Base-by-base conservation (phyloP, 2,329 filamentous ascomycete species). In the Keithomyces neogunnii region DNA sequence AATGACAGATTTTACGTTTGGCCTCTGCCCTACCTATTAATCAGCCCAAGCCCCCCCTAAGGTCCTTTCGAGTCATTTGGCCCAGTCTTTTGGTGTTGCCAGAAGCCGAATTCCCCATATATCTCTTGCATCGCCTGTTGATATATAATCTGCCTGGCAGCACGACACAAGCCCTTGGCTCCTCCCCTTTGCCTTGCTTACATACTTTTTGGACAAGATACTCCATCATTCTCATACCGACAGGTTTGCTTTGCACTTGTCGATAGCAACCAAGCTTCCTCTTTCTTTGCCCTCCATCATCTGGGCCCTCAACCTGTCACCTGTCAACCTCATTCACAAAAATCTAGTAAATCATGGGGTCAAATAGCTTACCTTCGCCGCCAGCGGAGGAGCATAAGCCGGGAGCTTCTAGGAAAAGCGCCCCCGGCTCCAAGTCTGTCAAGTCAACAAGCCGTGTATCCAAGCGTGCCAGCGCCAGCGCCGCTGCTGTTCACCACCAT, bases 401-500 rank as follows among this genome's bases (percentile, higher is more conserved):
- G 8, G 60, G 60, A 2, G 52, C 61, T 26, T 62, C 62, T 31
- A 70, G 67, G 59, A 74, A 71, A 56, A 65, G 62, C 56, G 66
- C 70, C 39, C 66, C 69, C 49, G 67, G 64, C 59, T 66, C 69
- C 52, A 78, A 78, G 57, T 63, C 71, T 19, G 66, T 73, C 55
- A 80, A 79, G 66, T 68, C 73, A 29, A 66, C 72, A 56, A 73
- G 78, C 61, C 75, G 76, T 55, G 69, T 70, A 28, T 70, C 75
- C 40, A 81, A 81, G 62, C 73, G 76, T 54, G 69, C 76, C 47
- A 70, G 68, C 56, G 68, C 69, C 36, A 66, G 57, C 45, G 62
- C 64, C 36, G 62, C 67, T 42, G 61, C 63, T 31, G 57, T 62
- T 42, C 67, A 66, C 53, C 67, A 70, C 53, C 69, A 72, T 49